Evolutionary conservation across 108 stramenopile genomes (phyloP), one percentile per base, ranked within the genome.

Genomic region (Mediolabrus comicus): DNA sequence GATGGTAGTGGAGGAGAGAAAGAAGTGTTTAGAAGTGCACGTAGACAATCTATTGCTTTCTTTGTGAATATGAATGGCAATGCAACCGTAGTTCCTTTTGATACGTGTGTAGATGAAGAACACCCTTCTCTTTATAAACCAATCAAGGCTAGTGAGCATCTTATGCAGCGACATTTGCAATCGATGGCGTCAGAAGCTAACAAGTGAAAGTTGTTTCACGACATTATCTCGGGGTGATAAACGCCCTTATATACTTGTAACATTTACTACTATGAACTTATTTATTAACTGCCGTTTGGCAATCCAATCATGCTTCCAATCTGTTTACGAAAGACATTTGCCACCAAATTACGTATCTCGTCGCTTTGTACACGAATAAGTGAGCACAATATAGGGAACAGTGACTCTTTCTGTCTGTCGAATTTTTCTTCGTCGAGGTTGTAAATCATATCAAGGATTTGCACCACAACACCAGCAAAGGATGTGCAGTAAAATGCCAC

Each of bases 401-500:
- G 74, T 24, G 33, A 72, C 17, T 56, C 63, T n/a, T 80, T 81
- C 29, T 91, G 86, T 36, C 70, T 55, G 27, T 65, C 33, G 35
- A 94, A 86, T 33, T 88, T 82, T 8, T 83, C 79, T 9, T 58
- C 29, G 27, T 80, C 76, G 30, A 94, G 65, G 5, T 57, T 65
- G n/a, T 75, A 55, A 49, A 94, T 82, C 22, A 70, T 72, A 28
- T 87, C 66, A 17, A 94, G 72, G 33, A 94, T 76, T n/a, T 77
- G 62, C 4, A 89, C 85, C 9, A 90, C 84, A 31, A 89, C 90
- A 25, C 78, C 80, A 17, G 85, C 88, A 81, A 88, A 94, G 1
- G 86, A 91, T 29, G 93, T 94, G 62, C 93, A 94, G 57, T 89
- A 90, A 27, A 85, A 57, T 1, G 93, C 93, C 25, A 90, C 81